Conservation (phyloP, 169 alveolate genomes). For the Fabrea salina region DNA sequence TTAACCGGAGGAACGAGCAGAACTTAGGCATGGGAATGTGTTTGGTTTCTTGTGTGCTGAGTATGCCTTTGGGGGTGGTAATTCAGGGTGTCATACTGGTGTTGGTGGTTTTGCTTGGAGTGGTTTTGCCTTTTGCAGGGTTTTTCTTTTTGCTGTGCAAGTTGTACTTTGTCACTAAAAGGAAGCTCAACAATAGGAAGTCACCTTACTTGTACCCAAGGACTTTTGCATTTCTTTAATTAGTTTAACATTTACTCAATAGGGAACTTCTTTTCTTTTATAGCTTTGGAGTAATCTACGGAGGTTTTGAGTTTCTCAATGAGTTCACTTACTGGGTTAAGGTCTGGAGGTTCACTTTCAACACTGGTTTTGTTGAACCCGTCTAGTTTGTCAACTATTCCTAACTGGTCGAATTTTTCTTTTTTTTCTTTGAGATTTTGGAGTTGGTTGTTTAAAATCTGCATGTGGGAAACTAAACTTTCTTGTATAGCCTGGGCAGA, state of each 20-base stretch:
- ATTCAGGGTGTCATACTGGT: no score
- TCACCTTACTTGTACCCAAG: no score
- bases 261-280: not conserved
- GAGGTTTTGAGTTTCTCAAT: not conserved
- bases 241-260: not conserved
- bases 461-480: not conserved
- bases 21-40: no score
- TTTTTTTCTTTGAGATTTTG: not conserved
- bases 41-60: no score
- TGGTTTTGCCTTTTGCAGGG: not conserved
- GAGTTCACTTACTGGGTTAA: not conserved
- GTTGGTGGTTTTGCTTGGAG: no score
- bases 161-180: not conserved
- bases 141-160: not conserved
- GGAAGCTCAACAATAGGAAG: no score
- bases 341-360: not conserved
- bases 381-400: not conserved
- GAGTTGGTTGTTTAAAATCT: not conserved
- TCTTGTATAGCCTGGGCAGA: not conserved
- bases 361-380: not conserved
- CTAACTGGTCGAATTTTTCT: not conserved
- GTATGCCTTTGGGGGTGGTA: no score
- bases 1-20: no score
- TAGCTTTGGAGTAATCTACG: not conserved
- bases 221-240: no score